phyloP scores from a whole-genome alignment of 139 green algal species.

The Volvox africanus region DNA sequence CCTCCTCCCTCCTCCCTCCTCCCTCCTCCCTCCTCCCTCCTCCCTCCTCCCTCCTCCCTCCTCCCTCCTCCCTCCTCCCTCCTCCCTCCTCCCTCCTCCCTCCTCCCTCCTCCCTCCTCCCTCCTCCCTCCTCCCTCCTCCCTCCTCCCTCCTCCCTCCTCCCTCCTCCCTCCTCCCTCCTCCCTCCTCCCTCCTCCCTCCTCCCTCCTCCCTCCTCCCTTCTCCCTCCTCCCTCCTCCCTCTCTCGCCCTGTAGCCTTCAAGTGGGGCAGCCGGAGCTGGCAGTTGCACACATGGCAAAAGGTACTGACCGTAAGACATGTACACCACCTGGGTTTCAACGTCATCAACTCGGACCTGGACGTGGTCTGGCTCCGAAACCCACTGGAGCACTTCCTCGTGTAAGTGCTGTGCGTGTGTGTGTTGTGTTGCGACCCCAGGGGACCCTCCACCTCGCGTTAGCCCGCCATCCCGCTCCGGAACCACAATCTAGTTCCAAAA shows the following conservation, averaged over 20 bases:
- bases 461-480: no score
- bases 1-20: neutral
- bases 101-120: neutral
- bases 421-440: neutral
- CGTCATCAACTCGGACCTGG: conserved; percentile 56
- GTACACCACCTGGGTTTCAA: conserved; percentile 56
- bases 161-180: neutral
- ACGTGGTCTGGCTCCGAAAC: conserved; percentile 60
- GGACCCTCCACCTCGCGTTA: no score
- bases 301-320: conserved; percentile 47
- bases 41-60: neutral
- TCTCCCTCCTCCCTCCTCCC: neutral
- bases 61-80: neutral
- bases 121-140: neutral
- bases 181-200: neutral
- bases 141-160: no score
- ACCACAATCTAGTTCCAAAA: no score
- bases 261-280: conserved; percentile 55
- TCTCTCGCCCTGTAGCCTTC: conserved; percentile 27
- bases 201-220: neutral
- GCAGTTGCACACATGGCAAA: conserved; percentile 54
- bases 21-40: neutral
- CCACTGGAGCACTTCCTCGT: conserved; percentile 49
- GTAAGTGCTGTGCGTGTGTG: conserved; percentile 1
- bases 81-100: neutral